Conservation (phyloP, 805 yeast species). For the Candida nonsorbophila region DNA sequence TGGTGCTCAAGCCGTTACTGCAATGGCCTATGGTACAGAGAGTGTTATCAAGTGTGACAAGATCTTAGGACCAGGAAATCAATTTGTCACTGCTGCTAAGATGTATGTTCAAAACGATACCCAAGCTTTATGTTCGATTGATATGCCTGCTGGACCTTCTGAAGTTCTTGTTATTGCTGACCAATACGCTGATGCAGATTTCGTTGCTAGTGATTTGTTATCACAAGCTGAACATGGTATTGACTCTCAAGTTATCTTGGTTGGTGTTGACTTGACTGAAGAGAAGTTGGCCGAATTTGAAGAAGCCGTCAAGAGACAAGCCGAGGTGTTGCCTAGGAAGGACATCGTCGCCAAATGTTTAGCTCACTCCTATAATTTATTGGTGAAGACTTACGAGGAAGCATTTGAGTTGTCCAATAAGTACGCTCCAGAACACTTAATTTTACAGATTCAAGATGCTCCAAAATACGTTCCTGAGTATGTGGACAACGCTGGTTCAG, state of each 20-base stretch:
- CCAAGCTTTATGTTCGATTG: slow-evolving; percentile 90
- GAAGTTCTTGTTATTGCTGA: slow-evolving; percentile 97
- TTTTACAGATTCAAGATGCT: slow-evolving; percentile 83
- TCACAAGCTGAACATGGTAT: slow-evolving; percentile 99
- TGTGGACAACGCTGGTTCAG: slow-evolving; percentile 92
- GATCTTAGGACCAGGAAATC: slow-evolving; percentile 98
- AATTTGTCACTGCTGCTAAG: slow-evolving; percentile 98
- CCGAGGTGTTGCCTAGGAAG: slow-evolving; percentile 78
- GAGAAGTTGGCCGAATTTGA: slow-evolving; percentile 65
- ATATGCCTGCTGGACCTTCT: slow-evolving; percentile 99
- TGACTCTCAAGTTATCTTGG: slow-evolving; percentile 92
- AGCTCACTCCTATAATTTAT: slow-evolving; percentile 80
- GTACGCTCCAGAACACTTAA: slow-evolving; percentile 98
- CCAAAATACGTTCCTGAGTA: slow-evolving; percentile 56
- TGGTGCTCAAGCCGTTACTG: slow-evolving; percentile 98
- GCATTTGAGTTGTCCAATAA: slow-evolving; percentile 84
- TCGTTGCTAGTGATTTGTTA: slow-evolving; percentile 92
- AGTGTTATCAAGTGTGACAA: slow-evolving; percentile 90
- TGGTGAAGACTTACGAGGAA: slow-evolving; percentile 64
- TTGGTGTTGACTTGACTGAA: slow-evolving; percentile 69
- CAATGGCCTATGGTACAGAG: slow-evolving; percentile 98
- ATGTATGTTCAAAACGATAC: slow-evolving; percentile 96
- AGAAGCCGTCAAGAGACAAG: slow-evolving; percentile 80
- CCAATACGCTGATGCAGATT: slow-evolving; percentile 81
- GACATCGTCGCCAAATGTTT: slow-evolving; percentile 91